Evolutionary conservation across 2,329 filamentous ascomycete species (phyloP).

Genomic region (Epichloe glyceriae): DNA sequence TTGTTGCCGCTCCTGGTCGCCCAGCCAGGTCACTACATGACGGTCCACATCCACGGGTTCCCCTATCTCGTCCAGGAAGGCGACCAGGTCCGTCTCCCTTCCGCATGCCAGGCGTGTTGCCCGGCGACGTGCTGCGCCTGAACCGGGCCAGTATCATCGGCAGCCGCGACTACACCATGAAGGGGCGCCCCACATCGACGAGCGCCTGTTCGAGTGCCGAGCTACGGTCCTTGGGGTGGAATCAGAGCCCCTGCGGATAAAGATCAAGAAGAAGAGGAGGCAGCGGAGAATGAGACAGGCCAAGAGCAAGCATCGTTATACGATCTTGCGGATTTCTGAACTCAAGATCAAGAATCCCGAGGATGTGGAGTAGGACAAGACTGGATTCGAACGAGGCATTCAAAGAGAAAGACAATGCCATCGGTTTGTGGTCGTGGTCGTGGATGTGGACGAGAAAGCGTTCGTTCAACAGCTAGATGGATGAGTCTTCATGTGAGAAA

Average conservation of each 20-base stretch:
- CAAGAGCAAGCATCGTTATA: constrained; percentile 84
- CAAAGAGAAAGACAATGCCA: background rate
- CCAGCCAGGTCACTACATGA: constrained; percentile 67
- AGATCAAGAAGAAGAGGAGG: constrained; percentile 71
- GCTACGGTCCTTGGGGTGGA: constrained; percentile 78
- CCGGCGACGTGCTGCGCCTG: constrained; percentile 77
- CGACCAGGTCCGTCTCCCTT: constrained; percentile 65
- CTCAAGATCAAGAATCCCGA: constrained; percentile 46
- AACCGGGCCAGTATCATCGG: constrained; percentile 76
- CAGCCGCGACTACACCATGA: constrained; percentile 80
- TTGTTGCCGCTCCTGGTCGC: constrained; percentile 60
- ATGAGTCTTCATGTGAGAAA: background rate
- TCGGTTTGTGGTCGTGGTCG: background rate
- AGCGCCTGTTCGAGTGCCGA: constrained; percentile 71
- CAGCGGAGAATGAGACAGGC: constrained; percentile 62
- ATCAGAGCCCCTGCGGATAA: constrained; percentile 61
- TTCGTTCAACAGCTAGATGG: background rate
- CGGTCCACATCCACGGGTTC: constrained; percentile 63
- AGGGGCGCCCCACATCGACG: constrained; percentile 70
- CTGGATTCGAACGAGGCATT: background rate
- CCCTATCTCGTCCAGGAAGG: constrained; percentile 70
- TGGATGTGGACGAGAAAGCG: background rate
- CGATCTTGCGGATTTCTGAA: constrained; percentile 73
- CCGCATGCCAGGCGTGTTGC: constrained; percentile 59
- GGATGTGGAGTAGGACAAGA: constrained; percentile 18